Base-by-base conservation (phyloP, 192 early-diverging fungal genomes). In the Cladochytrium replicatum region DNA sequence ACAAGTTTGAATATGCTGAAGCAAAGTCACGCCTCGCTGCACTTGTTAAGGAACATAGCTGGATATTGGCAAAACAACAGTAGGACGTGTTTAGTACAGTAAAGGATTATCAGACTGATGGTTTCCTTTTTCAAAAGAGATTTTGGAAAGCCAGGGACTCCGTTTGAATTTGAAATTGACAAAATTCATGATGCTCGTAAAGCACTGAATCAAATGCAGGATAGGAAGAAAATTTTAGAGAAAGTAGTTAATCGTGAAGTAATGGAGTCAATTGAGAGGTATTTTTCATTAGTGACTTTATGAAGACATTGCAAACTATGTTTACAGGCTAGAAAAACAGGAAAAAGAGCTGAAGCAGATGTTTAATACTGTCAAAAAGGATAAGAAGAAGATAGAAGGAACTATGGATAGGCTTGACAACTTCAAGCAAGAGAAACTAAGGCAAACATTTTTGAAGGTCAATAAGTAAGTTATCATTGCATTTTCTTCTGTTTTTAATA, bases 241-340 rank as follows among this genome's bases (percentile, higher is more conserved):
- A 84, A 86, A 43, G 88, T 80, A 41, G 82, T 94, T 29, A 93
- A 99, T 52, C 83, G 75, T 5, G 84, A 86, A 21, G 96, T 93
- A n/a, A 88, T 97, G 89, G 86, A 86, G 39, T 91, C 85, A 63
- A 88, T 93, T 56, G 93, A 96, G 48, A 85, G 78, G 74, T 88
- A 67, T 19, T 41, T 41, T n/a, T 34, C 26, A 43, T 25, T 32
- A n/a, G 32, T 55, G 19, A 21, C 34, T 28, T 28, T 11, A 46
- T 15, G 28, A 34, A 60, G 8, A 13, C 5, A 32, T 39, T 52
- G 9, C 28, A 7, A 11, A 29, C 39, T 58, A 24, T 48, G 26
- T 47, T 5, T 42, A 17, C 55, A 83, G 85, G 31, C 80, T 86
- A 25, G 94, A 97, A 54, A 95, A 96, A 66, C 87, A 86, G 50